Evolutionary conservation across 768 basidiomycete genomes (phyloP), one percentile per base, ranked within the genome.

Genomic region (Pleurotus ostreatus): DNA sequence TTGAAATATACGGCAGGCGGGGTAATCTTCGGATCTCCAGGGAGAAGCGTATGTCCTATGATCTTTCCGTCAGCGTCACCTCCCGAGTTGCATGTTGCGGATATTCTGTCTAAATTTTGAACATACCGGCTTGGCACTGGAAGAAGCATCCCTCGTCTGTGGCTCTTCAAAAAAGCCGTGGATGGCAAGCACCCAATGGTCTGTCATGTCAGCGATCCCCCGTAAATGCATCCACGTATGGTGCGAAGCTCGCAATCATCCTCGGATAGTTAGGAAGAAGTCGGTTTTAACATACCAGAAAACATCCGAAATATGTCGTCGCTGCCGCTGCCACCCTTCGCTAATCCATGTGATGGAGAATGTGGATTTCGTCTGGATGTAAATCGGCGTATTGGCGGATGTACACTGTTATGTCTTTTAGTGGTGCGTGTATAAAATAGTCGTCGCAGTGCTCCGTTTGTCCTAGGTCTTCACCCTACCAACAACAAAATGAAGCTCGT

Each of bases 331-430:
- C 23, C 30, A 34, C 12, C 34, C 41, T 41, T 39, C 16, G 53
- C 43, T 48, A 51, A 45, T 26, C 38, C 63, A 66, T 64, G 62
- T 66, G 61, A 64, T 57, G 49, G 59, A 49, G 37, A 44, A 44
- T 25, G 15, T 55, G 25, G 30, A 26, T 23, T 16, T 23, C 46
- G 43, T 20, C 30, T 49, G 67, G 68, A 63, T 63, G 62, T 69
- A 67, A 59, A 54, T 70, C 70, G 70, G 70, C 48, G 60, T 65
- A 64, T 65, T 63, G 59, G 61, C 65, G 68, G 68, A 67, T 54
- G 49, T 39, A 43, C 25, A 30, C 30, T 12, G 30, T 34, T 34
- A 11, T 34, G 30, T 34, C 30, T 34, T 34, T 11, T 34, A 1
- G 30, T 34, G 30, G 30, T 34, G 30, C 30, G 30, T 34, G 11